phyloP scores from a whole-genome alignment of 2,329 filamentous ascomycete species.

The Onygenales sp. region DNA sequence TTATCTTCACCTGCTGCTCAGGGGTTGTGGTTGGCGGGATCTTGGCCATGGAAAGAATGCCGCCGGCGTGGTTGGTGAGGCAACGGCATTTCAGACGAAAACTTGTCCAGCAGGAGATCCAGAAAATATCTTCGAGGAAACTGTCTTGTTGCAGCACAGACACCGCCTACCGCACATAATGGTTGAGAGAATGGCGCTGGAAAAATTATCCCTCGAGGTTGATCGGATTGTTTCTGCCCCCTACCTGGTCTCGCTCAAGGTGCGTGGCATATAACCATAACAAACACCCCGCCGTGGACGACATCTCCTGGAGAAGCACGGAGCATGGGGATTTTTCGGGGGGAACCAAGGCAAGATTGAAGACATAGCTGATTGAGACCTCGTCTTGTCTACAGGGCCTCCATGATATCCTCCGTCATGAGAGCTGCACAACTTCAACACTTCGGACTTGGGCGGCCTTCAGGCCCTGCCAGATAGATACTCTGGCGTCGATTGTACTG shows the following conservation, averaged over 20 bases:
- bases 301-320: too few species aligned
- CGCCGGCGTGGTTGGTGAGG: too few species aligned
- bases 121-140: too few species aligned
- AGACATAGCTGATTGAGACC: too few species aligned
- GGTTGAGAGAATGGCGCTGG: background rate
- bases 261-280: background rate
- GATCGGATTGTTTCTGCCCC: conserved; percentile 38
- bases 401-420: conserved; percentile 14
- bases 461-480: conserved; percentile 41
- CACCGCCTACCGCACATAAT: background rate
- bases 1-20: too few species aligned
- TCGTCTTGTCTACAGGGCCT: conserved; percentile 19
- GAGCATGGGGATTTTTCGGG: too few species aligned
- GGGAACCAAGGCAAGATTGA: too few species aligned
- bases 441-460: conserved; percentile 39
- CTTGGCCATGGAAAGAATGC: too few species aligned
- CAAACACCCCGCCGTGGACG: background rate
- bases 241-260: conserved; percentile 40
- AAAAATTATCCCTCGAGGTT: conserved; percentile 32
- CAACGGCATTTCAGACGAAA: too few species aligned
- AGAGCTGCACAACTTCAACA: conserved; percentile 20
- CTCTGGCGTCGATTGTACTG: conserved; percentile 37
- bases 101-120: too few species aligned
- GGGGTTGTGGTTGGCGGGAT: too few species aligned
- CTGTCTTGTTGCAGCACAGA: too few species aligned